A percentile compares a stretch with the other conserved stretches of the same genome.
Conservation (phyloP, 805 yeast genomes). For the Blastobotrys mokoenaii region DNA sequence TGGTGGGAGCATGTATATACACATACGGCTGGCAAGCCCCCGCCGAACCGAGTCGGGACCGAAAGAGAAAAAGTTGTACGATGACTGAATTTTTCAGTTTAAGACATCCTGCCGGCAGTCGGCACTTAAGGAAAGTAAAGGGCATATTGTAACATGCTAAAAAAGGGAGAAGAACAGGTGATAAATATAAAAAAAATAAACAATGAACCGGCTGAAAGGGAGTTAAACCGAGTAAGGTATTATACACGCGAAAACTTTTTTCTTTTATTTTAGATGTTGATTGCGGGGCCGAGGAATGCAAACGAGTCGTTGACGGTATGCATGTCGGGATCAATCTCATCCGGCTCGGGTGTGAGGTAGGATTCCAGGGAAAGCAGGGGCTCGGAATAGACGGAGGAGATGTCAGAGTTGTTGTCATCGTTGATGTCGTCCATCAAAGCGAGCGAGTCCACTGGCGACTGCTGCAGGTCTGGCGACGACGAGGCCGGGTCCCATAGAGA, state of each 20-base stretch:
- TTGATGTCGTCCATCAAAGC: background rate
- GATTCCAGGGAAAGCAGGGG: constrained; percentile 13
- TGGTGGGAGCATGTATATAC: too few species aligned
- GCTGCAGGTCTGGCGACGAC: background rate
- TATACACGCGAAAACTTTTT: background rate
- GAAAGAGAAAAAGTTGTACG: too few species aligned
- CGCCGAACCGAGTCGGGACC: too few species aligned
- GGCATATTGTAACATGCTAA: too few species aligned
- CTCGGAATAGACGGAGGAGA: constrained; percentile 4
- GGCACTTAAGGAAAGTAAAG: too few species aligned
- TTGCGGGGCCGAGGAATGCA: background rate
- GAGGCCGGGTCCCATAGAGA: background rate
- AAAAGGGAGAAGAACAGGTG: too few species aligned
- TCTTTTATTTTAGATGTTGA: background rate
- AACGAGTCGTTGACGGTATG: constrained; percentile 1
- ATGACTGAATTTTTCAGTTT: too few species aligned
- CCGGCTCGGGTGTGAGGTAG: constrained; percentile 20
- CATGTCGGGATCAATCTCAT: constrained; percentile 7
- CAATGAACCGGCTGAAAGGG: too few species aligned
- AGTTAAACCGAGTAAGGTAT: too few species aligned
- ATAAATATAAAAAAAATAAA: too few species aligned
- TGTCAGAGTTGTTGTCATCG: background rate
- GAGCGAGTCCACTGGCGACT: background rate
- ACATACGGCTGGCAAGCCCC: too few species aligned
- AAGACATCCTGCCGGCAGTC: too few species aligned